Conservation (phyloP, 345 rosid species). For the Citrus unshiu region DNA sequence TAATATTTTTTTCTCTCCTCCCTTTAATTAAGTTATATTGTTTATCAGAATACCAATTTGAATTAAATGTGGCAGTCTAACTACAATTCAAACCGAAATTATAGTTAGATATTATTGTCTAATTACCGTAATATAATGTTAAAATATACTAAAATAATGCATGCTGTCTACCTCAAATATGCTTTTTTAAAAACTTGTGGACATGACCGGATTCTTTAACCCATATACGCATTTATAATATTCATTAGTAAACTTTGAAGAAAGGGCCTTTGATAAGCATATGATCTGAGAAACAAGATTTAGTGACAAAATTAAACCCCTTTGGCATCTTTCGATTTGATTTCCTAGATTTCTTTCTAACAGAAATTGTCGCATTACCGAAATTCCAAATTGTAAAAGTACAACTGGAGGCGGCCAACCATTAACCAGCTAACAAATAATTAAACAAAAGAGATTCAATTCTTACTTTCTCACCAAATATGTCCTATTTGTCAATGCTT, state of each 20-base stretch:
- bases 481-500: slow-evolving; percentile 16
- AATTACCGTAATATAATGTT: too few species aligned
- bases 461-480: slow-evolving; percentile 32
- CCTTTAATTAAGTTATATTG: not conserved
- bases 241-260: too few species aligned
- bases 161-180: too few species aligned
- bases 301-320: not conserved
- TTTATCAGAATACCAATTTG: too few species aligned
- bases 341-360: not conserved
- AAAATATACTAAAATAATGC: too few species aligned
- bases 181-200: too few species aligned
- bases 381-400: not conserved
- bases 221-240: not conserved
- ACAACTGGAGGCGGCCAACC: slow-evolving; percentile 31
- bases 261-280: not conserved
- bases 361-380: not conserved
- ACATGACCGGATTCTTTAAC: not conserved
- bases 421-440: slow-evolving; percentile 13
- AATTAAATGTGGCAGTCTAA: not conserved
- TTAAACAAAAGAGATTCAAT: not conserved
- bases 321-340: not conserved
- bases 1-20: not conserved
- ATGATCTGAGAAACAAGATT: not conserved
- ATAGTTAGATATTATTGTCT: not conserved
- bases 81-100: too few species aligned